A percentile compares a stretch with the other conserved stretches of the same genome.
phyloP scores from a whole-genome alignment of 2,329 filamentous ascomycete species.

The Diaporthe longicolla region DNA sequence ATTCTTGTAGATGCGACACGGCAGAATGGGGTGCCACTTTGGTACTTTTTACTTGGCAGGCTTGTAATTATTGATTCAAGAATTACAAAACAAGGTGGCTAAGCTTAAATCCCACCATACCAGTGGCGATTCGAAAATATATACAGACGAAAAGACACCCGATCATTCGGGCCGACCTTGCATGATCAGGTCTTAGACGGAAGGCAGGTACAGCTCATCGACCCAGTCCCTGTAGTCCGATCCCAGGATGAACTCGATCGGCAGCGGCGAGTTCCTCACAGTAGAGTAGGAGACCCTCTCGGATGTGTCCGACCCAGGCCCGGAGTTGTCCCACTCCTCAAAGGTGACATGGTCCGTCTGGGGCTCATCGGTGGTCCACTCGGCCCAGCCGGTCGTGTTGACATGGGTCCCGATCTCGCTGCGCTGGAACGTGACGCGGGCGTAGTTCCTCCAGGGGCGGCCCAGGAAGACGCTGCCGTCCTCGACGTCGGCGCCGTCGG shows the following conservation, averaged over 20 bases:
- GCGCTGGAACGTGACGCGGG: conserved; percentile 64
- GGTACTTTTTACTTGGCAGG: background rate
- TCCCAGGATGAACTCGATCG: conserved; percentile 51
- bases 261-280: conserved; percentile 48
- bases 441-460: conserved; percentile 65
- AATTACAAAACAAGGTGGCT: background rate
- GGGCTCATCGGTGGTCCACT: conserved; percentile 58
- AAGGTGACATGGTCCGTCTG: conserved; percentile 68
- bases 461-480: conserved; percentile 64
- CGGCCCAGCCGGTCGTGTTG: conserved; percentile 64
- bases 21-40: too few species aligned
- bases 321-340: conserved; percentile 66
- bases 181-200: background rate
- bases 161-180: background rate
- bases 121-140: conserved; percentile 6
- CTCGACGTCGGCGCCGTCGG: conserved; percentile 52
- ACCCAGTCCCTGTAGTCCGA: conserved; percentile 33
- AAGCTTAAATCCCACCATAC: background rate
- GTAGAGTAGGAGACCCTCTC: conserved; percentile 61
- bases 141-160: conserved; percentile 7
- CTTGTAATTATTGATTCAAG: background rate
- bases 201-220: conserved; percentile 18
- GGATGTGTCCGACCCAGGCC: conserved; percentile 62
- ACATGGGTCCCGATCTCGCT: conserved; percentile 62
- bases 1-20: too few species aligned